Evolutionary conservation across 2,329 filamentous ascomycete genomes (phyloP), one percentile per base, ranked within the genome.

Genomic region (Aspergillus chevalieri): DNA sequence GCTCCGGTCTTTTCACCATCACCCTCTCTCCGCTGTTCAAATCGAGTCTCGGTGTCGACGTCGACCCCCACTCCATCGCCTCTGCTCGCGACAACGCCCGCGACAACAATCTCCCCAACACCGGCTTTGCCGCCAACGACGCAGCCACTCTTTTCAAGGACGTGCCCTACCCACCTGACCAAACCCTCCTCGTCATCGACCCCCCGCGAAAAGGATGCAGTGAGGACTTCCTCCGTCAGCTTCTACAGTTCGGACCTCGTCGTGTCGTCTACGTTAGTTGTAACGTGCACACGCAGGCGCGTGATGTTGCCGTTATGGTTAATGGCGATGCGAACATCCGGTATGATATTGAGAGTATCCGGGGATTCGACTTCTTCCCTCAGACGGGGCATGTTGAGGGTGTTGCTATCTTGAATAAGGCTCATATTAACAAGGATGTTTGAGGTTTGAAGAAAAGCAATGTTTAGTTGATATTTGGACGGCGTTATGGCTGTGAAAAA

Each of bases 171-270:
- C 81, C 86, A 7, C 74, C 88, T 2, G 82, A 89, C 52, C 84
- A 95, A 72, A 97, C 92, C 0, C 86, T 89, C 34, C 87, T 97
- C n/a, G 86, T 98, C 54, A 85, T 98, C 49, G 93, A 98, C 65
- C 93, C 93, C n/a, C 91, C 93, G 6, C 81, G 93, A 41, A 98
- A 97, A 69, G 93, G 93, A 8, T 97, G 93, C 66, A 92, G 95
- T 60, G 82, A 84, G 44, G 81, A 81, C 55, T 98, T 98, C 68
- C 72, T 98, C 39, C 70, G 75, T 14, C 93, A 98, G 74, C 71
- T 98, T 62, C 73, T 96, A 47, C 70, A 74, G 5, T 96, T 88
- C 61, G 86, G 80, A 0, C 92, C 93, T 0, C 78, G 78, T 55
- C 78, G 93, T 51, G 82, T 98, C 9, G 83, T 95, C 4, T 98